Evolutionary conservation across 257 asterid species (phyloP).

Genomic region (Eucommia ulmoides): DNA sequence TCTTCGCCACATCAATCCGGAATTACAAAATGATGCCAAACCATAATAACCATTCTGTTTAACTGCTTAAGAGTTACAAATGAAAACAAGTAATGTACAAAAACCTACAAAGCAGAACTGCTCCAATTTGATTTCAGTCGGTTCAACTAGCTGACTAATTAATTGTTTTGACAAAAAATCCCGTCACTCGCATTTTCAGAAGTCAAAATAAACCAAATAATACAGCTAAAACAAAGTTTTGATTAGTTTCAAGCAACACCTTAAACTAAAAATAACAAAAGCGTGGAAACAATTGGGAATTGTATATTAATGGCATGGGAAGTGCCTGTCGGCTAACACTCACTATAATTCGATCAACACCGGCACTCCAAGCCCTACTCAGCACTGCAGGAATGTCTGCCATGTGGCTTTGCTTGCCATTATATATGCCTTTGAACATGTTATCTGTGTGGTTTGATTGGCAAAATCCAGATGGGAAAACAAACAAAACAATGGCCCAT

Average conservation of each 20-base stretch:
- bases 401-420: slow-evolving; percentile 75
- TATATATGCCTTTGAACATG: slow-evolving; percentile 88
- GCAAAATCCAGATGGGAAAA: neutral
- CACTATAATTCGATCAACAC: slow-evolving; percentile 86
- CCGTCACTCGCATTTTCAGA: neutral
- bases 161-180: neutral
- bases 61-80: too few species aligned
- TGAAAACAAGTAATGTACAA: too few species aligned
- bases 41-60: too few species aligned
- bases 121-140: too few species aligned
- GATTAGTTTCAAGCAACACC: neutral
- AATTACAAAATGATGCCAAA: too few species aligned
- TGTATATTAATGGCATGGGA: neutral
- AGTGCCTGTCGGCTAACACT: neutral
- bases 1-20: too few species aligned
- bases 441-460: slow-evolving; percentile 38
- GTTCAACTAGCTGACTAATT: too few species aligned
- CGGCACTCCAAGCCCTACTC: slow-evolving; percentile 91
- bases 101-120: too few species aligned
- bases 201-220: neutral
- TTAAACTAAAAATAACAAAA: neutral
- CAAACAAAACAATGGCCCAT: neutral
- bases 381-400: slow-evolving; percentile 78
- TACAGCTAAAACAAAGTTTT: neutral
- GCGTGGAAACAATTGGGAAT: neutral